phyloP scores from a whole-genome alignment of 2,329 filamentous ascomycete species.

The Xenosphaeropsis pyriputrescens region DNA sequence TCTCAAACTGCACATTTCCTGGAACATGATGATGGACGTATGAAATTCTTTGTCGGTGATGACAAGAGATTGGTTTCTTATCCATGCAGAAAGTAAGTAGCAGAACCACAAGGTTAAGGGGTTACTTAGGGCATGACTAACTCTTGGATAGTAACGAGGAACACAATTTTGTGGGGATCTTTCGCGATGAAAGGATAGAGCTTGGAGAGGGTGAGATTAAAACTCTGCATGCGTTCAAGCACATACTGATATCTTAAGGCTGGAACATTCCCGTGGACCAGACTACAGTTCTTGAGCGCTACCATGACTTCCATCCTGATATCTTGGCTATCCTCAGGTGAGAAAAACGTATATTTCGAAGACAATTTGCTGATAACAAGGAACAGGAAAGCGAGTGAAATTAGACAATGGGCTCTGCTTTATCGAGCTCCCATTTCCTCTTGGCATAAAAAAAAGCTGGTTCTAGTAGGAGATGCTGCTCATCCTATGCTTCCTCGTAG shows the following conservation, averaged over 20 bases:
- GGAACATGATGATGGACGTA: slow-evolving; percentile 10
- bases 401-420: slow-evolving; percentile 16
- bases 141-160: slow-evolving; percentile 3
- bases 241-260: slow-evolving; percentile 3
- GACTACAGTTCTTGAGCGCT: slow-evolving; percentile 6
- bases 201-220: slow-evolving; percentile 3
- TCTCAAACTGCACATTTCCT: slow-evolving; percentile 16
- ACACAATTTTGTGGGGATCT: slow-evolving; percentile 8
- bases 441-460: slow-evolving; percentile 7
- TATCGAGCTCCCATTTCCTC: slow-evolving; percentile 14
- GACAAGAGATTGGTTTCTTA: slow-evolving; percentile 11
- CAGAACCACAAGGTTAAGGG: no score
- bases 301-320: slow-evolving; percentile 5
- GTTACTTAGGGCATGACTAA: not conserved
- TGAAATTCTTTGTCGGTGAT: slow-evolving; percentile 11
- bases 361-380: not conserved
- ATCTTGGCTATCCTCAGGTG: slow-evolving; percentile 7
- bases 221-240: no score
- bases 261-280: slow-evolving; percentile 7
- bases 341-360: not conserved
- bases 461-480: slow-evolving; percentile 10
- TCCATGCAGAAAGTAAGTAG: slow-evolving; percentile 12
- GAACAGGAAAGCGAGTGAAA: slow-evolving; percentile 14
- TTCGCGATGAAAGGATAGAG: slow-evolving; percentile 6
- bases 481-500: slow-evolving; percentile 14